A percentile compares a stretch with the other conserved stretches of the same genome.
Conservation (phyloP, 2,329 filamentous ascomycete species). For the Colletotrichum spaethianum region DNA sequence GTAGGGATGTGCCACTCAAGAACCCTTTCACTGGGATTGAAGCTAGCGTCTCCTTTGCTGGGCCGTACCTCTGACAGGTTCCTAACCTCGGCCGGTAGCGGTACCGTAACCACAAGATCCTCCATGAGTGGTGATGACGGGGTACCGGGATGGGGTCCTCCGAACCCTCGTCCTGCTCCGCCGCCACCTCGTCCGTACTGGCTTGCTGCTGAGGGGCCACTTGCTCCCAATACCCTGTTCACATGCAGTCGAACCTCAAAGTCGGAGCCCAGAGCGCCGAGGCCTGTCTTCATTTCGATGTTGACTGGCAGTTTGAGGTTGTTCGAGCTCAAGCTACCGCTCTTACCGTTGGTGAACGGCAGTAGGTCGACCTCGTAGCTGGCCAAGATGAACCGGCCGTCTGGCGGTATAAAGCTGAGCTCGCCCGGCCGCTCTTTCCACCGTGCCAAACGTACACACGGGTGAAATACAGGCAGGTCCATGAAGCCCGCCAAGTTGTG, state of each 20-base stretch:
- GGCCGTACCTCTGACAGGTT: slow-evolving; percentile 88
- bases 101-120: slow-evolving; percentile 83
- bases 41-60: slow-evolving; percentile 86
- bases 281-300: slow-evolving; percentile 84
- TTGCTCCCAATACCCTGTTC: slow-evolving; percentile 70
- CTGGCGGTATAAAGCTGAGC: slow-evolving; percentile 95
- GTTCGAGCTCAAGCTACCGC: slow-evolving; percentile 67
- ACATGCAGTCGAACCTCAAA: slow-evolving; percentile 89
- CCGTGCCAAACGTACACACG: slow-evolving; percentile 89
- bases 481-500: slow-evolving; percentile 82
- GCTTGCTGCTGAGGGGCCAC: slow-evolving; percentile 52
- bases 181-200: slow-evolving; percentile 58
- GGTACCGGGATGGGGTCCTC: slow-evolving; percentile 65
- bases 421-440: slow-evolving; percentile 93
- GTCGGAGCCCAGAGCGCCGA: slow-evolving; percentile 83
- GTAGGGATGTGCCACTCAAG: slow-evolving; percentile 88
- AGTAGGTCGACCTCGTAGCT: slow-evolving; percentile 95
- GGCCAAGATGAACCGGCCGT: slow-evolving; percentile 92
- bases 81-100: slow-evolving; percentile 83
- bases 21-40: slow-evolving; percentile 78
- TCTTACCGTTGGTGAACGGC: slow-evolving; percentile 74
- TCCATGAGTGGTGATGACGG: slow-evolving; percentile 77
- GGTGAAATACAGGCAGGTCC: slow-evolving; percentile 94
- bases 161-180: slow-evolving; percentile 56
- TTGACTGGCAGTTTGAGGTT: slow-evolving; percentile 86